These are phyloP conservation scores for Geotrichum carabidarum DNA, from an alignment of 1,139 yeast species.

Conservation along the genomic window DNA sequence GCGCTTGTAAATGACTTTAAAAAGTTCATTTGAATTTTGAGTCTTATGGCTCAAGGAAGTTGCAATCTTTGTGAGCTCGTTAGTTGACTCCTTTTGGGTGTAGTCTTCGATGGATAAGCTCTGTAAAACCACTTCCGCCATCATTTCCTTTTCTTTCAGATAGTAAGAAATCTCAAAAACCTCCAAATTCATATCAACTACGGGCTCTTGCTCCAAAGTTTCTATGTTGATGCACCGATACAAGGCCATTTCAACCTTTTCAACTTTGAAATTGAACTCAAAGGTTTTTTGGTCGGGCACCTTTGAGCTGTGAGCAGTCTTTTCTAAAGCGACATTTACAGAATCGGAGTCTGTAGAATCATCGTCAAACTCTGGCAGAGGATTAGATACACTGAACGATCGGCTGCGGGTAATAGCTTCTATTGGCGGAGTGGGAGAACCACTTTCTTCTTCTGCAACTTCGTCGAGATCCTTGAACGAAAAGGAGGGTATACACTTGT, in stretches of 20 bases:
- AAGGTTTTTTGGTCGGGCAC: conserved; percentile 52
- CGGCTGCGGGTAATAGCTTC: conserved; percentile 5
- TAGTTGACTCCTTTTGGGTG: conserved; percentile 58
- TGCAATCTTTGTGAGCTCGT: conserved; percentile 62
- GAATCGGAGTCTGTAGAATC: conserved; percentile 4
- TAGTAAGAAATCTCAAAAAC: conserved; percentile 55
- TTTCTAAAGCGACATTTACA: neutral
- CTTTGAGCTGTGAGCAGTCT: neutral
- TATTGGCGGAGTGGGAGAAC: neutral
- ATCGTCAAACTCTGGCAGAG: conserved; percentile 5
- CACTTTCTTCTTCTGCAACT: conserved; percentile 18
- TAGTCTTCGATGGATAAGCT: conserved; percentile 71
- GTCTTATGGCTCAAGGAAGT: conserved; percentile 56
- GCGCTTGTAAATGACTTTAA: conserved; percentile 54
- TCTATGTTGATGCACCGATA: conserved; percentile 61
- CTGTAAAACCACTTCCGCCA: conserved; percentile 57
- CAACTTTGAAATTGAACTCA: conserved; percentile 68
- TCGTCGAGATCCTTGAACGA: conserved; percentile 34
- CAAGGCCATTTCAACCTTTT: conserved; percentile 56
- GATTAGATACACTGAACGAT: neutral
- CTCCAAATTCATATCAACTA: conserved; percentile 71
- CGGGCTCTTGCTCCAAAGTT: conserved; percentile 57
- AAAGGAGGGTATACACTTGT: conserved; percentile 62
- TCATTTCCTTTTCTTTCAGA: conserved; percentile 58
- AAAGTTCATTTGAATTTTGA: conserved; percentile 44